A percentile compares a stretch with the other conserved stretches of the same genome.
phyloP scores from a whole-genome alignment of 208 protist genomes.

The Acanthamoeba polyphaga region DNA sequence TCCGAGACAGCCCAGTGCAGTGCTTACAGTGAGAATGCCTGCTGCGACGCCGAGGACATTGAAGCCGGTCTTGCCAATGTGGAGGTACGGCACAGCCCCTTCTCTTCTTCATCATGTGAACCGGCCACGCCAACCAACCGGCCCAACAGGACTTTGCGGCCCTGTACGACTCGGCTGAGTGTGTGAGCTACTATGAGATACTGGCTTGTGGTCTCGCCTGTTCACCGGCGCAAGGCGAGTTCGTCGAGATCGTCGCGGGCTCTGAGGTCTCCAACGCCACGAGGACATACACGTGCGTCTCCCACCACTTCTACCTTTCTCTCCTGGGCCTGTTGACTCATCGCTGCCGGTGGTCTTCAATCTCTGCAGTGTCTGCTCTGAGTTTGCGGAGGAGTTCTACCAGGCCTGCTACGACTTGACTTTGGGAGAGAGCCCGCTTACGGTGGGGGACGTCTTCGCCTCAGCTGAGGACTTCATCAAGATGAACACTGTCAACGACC shows the following conservation, averaged over 20 bases:
- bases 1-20: not conserved
- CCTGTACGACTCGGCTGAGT: constrained; percentile 7
- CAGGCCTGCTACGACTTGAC: not conserved
- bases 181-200: constrained; percentile 23
- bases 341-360: not conserved
- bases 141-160: constrained; percentile 27
- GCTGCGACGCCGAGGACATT: constrained; percentile 39
- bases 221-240: constrained; percentile 38
- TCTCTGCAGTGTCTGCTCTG: not conserved
- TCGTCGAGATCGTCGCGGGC: not conserved
- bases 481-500: constrained; percentile 35
- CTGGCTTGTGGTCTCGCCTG: constrained; percentile 51
- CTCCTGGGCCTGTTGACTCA: not conserved
- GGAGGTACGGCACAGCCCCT: not conserved
- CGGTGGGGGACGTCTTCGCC: not conserved
- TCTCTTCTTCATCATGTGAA: not conserved
- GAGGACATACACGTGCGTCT: not conserved
- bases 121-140: too few relatives aligned
- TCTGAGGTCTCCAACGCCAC: not conserved
- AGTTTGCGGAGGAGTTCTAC: constrained; percentile 40
- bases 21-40: constrained; percentile 54
- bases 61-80: constrained; percentile 13
- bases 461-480: constrained; percentile 3
- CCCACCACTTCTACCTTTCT: not conserved
- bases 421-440: not conserved